Percentiles rank a stretch among this genome's conserved stretches.
Conservation (phyloP, 2,329 filamentous ascomycete genomes). For the Phialophora verrucosa region DNA sequence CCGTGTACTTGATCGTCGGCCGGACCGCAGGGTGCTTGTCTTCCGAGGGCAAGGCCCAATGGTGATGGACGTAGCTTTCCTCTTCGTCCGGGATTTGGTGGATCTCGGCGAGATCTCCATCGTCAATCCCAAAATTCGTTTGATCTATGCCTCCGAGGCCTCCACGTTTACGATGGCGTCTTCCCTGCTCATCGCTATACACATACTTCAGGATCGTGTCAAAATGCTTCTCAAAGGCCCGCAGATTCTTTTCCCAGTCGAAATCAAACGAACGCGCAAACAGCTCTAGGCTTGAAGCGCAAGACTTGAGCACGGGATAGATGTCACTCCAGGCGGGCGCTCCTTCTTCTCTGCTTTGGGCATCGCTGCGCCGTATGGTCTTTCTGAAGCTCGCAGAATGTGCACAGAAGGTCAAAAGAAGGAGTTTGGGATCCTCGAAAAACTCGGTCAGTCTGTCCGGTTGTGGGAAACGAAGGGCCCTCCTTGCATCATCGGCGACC, state of each 20-base stretch:
- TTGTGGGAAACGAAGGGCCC: slow-evolving; percentile 16
- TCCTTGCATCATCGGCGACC: slow-evolving; percentile 6
- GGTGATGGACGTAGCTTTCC: slow-evolving; percentile 17
- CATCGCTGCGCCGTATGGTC: slow-evolving; percentile 9
- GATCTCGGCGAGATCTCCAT: slow-evolving; percentile 12
- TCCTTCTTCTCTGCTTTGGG: slow-evolving; percentile 11
- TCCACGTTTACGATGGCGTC: no score
- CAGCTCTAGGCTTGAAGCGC: slow-evolving; percentile 30
- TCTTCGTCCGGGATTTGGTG: slow-evolving; percentile 14
- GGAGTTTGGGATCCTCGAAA: slow-evolving; percentile 15
- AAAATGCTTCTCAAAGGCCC: slow-evolving; percentile 15
- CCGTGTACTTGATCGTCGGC: slow-evolving; percentile 19
- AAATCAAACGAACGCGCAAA: slow-evolving; percentile 28
- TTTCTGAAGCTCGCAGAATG: slow-evolving; percentile 31
- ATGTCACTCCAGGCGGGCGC: slow-evolving; percentile 20
- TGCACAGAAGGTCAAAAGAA: slow-evolving; percentile 32
- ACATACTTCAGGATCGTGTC: slow-evolving; percentile 13
- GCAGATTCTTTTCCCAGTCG: slow-evolving; percentile 20
- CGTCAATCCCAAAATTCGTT: slow-evolving; percentile 25
- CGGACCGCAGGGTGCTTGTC: slow-evolving; percentile 6
- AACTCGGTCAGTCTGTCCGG: slow-evolving; percentile 19
- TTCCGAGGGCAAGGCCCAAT: slow-evolving; percentile 23
- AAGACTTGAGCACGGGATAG: slow-evolving; percentile 14
- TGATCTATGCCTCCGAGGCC: slow-evolving; percentile 1
- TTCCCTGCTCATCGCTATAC: slow-evolving; percentile 14